Percentiles rank a stretch among this genome's conserved stretches.
Evolutionary conservation across 129 eudicot species (phyloP).

Genomic region (Tanacetum coccineum): DNA sequence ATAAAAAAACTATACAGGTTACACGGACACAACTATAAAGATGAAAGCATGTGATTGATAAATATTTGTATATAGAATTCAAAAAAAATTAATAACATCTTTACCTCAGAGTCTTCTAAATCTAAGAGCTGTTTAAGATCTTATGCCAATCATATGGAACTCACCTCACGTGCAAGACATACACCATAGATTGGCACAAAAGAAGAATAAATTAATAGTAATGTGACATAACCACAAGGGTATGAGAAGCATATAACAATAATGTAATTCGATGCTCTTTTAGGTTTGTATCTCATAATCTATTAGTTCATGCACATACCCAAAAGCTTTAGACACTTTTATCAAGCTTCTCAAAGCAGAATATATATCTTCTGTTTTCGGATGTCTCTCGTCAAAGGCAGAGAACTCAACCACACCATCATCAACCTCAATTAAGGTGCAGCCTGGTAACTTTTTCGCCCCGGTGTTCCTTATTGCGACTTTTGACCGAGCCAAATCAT

Average conservation of each 20-base stretch:
- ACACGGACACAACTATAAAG: too few species aligned
- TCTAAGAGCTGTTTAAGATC: neutral
- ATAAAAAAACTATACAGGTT: too few species aligned
- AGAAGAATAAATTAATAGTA: neutral
- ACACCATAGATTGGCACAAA: neutral
- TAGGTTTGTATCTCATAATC: conserved; percentile 17
- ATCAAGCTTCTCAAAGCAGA: conserved; percentile 47
- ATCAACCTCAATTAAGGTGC: conserved; percentile 62
- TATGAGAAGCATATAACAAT: neutral
- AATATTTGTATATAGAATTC: too few species aligned
- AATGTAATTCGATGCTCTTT: neutral
- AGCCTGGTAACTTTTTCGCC: conserved; percentile 58
- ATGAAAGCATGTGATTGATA: too few species aligned
- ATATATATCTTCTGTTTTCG: conserved; percentile 44
- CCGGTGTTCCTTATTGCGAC: conserved; percentile 74
- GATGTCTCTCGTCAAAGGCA: conserved; percentile 69
- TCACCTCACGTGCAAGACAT: neutral
- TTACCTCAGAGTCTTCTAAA: too few species aligned
- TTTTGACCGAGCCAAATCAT: conserved; percentile 51
- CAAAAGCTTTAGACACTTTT: conserved; percentile 26
- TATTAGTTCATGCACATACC: conserved; percentile 18
- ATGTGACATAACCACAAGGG: neutral
- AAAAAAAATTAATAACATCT: too few species aligned
- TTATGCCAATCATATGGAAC: neutral
- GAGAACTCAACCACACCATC: conserved; percentile 52